Conservation (phyloP, 345 rosid genomes). For the Lumnitzera racemosa region DNA sequence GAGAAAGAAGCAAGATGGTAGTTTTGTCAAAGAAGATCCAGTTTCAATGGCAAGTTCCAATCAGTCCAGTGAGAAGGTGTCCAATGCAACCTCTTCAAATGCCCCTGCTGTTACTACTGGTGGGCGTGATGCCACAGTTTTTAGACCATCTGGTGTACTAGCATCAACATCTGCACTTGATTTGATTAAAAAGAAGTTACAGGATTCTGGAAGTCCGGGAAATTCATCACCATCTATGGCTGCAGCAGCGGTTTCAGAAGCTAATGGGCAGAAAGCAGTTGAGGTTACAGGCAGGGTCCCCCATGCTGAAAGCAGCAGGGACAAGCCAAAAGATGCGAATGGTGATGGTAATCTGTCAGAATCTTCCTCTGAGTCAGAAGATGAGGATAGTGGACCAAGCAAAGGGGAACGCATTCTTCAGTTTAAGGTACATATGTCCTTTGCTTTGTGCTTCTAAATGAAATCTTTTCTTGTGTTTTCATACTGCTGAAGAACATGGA, state of each 20-base stretch:
- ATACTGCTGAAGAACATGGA: too few relatives aligned
- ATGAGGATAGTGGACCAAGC: constrained; percentile 76
- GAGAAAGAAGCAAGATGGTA: constrained; percentile 55
- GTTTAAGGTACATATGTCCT: constrained; percentile 57
- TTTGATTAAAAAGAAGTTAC: constrained; percentile 88
- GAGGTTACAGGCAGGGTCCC: constrained; percentile 50
- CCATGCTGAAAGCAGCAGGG: constrained; percentile 55
- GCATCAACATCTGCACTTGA: constrained; percentile 79
- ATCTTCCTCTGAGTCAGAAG: constrained; percentile 92
- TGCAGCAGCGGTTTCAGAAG: constrained; percentile 37
- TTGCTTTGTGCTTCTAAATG: background rate
- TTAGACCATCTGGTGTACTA: constrained; percentile 40
- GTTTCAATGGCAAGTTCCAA: constrained; percentile 29
- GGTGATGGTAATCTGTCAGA: constrained; percentile 69
- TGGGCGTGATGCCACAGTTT: constrained; percentile 74
- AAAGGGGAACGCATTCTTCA: constrained; percentile 70
- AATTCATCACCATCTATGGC: constrained; percentile 37
- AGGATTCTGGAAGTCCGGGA: constrained; percentile 66
- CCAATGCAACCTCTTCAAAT: constrained; percentile 50
- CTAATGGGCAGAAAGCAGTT: constrained; percentile 54
- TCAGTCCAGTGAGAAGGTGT: constrained; percentile 41
- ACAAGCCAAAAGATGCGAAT: constrained; percentile 57
- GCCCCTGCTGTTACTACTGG: constrained; percentile 76
- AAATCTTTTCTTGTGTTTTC: background rate
- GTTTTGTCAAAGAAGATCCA: constrained; percentile 34